Percentiles rank a stretch among this genome's conserved stretches.
phyloP scores from a whole-genome alignment of 1,139 yeast genomes.

The Geotrichum bryndzae region DNA sequence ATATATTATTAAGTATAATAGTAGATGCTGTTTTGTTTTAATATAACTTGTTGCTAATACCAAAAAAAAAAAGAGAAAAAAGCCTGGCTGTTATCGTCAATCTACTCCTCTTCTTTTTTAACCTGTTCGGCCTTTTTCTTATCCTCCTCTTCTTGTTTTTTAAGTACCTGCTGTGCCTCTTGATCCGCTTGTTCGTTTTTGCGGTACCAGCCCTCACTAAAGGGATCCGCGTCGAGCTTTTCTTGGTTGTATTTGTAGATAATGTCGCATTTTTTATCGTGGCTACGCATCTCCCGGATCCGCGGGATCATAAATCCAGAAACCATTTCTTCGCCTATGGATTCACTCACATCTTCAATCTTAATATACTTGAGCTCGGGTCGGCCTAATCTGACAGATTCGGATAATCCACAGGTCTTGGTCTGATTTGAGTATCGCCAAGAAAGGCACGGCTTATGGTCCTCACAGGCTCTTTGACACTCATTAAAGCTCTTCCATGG shows the following conservation, averaged over 20 bases:
- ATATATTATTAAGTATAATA: no score
- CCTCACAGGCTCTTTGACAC: conserved; percentile 20
- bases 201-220: conserved; percentile 10
- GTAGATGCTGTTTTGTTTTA: no score
- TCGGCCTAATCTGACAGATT: conserved; percentile 6
- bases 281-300: conserved; percentile 24
- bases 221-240: neutral
- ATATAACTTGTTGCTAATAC: no score
- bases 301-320: conserved; percentile 28
- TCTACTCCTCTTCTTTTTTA: neutral
- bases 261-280: conserved; percentile 20
- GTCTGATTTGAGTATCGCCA: conserved; percentile 21
- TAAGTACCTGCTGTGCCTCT: neutral
- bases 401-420: conserved; percentile 7
- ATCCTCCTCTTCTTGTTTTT: neutral
- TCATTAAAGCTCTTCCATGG: conserved; percentile 11
- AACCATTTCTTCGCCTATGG: conserved; percentile 7
- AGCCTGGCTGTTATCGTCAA: neutral
- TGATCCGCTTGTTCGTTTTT: neutral
- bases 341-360: conserved; percentile 10
- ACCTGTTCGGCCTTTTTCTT: neutral
- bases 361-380: conserved; percentile 17
- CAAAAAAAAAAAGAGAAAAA: neutral
- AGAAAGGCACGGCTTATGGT: conserved; percentile 17
- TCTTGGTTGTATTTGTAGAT: conserved; percentile 1